Conservation (phyloP, 2,329 filamentous ascomycete species). For the Mycosphaerella sp. region DNA sequence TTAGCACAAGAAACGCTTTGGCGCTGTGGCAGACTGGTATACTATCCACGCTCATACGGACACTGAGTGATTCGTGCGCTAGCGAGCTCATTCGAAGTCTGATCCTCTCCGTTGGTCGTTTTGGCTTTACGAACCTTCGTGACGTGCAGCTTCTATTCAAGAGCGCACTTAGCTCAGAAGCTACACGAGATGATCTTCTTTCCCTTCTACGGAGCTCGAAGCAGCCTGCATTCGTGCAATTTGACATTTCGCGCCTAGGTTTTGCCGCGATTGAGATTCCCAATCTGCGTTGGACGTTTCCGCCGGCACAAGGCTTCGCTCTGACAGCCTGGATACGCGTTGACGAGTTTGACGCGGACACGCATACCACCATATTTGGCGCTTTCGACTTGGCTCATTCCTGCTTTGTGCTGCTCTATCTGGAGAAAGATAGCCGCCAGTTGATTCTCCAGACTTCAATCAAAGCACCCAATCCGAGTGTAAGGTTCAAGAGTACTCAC, state of each 20-base stretch:
- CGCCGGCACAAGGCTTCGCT: conserved; percentile 78
- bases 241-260: conserved; percentile 82
- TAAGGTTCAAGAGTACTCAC: conserved; percentile 78
- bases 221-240: conserved; percentile 80
- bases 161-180: conserved; percentile 47
- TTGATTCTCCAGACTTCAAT: conserved; percentile 96
- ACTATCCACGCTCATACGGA: conserved; percentile 10
- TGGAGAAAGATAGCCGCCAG: conserved; percentile 88
- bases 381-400: conserved; percentile 87
- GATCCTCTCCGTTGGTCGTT: conserved; percentile 57
- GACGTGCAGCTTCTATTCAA: conserved; percentile 73
- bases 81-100: conserved; percentile 6
- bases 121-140: conserved; percentile 73
- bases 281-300: conserved; percentile 78
- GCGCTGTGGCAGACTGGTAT: conserved; percentile 25
- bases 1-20: not conserved
- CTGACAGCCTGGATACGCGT: conserved; percentile 84
- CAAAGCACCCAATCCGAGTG: conserved; percentile 75
- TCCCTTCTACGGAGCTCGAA: conserved; percentile 68
- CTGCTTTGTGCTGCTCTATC: conserved; percentile 87
- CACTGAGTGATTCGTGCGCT: conserved; percentile 1
- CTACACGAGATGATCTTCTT: conserved; percentile 63
- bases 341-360: conserved; percentile 74
- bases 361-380: conserved; percentile 93
- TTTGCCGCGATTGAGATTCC: conserved; percentile 86